Evolutionary conservation across 2,329 filamentous ascomycete genomes (phyloP).

Genomic region (Xylariaceae sp.): DNA sequence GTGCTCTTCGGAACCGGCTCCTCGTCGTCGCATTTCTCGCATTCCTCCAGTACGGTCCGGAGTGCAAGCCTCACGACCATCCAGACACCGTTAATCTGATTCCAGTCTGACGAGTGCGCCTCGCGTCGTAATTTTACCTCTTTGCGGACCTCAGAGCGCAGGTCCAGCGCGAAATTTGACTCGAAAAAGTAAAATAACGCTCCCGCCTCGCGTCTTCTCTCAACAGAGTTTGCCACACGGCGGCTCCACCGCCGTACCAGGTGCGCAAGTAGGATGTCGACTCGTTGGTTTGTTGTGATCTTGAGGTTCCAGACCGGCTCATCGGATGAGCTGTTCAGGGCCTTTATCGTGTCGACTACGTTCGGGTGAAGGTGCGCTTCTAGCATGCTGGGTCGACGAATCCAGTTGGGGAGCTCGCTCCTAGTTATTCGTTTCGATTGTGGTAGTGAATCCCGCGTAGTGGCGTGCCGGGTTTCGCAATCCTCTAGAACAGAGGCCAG

Average conservation of each 20-base stretch:
- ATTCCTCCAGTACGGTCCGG: neutral
- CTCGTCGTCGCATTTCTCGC: neutral
- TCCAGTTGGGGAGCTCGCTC: neutral
- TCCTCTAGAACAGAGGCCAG: neutral
- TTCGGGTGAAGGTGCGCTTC: neutral
- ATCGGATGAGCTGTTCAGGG: neutral
- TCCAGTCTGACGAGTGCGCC: neutral
- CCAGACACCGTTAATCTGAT: constrained; percentile 3
- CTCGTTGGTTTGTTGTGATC: neutral
- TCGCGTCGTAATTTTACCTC: neutral
- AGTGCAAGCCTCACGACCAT: neutral
- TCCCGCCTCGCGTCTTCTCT: neutral
- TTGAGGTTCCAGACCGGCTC: neutral
- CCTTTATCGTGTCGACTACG: neutral
- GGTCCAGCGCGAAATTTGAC: neutral
- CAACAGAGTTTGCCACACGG: neutral
- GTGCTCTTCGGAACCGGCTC: no score
- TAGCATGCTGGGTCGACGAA: neutral
- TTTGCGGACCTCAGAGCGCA: neutral
- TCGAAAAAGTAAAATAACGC: neutral
- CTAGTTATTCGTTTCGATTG: neutral
- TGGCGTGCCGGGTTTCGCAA: neutral
- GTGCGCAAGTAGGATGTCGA: neutral
- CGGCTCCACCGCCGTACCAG: neutral
- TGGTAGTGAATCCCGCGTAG: neutral